phyloP scores from a whole-genome alignment of 305 asterid genomes.

The Lippia alba region DNA sequence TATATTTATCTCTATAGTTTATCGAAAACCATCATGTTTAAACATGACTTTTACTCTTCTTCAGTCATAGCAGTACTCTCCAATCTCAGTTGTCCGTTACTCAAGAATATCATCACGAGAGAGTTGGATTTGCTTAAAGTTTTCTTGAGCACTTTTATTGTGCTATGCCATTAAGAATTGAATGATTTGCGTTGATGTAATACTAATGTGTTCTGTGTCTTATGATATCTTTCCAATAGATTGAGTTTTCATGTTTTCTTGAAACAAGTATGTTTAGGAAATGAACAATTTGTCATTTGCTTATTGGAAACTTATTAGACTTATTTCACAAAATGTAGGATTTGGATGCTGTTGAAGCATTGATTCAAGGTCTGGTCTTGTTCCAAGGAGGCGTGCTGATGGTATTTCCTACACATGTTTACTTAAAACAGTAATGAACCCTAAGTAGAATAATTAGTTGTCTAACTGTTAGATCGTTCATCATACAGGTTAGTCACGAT shows the following conservation, averaged over 20 bases:
- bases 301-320: slow-evolving; percentile 8
- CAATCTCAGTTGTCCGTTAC: not conserved
- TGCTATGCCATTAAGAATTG: too few species aligned
- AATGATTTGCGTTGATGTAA: too few species aligned
- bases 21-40: too few species aligned
- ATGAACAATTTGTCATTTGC: not conserved
- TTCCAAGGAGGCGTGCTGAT: slow-evolving; percentile 98
- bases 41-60: too few species aligned
- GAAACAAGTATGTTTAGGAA: not conserved
- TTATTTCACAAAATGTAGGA: slow-evolving; percentile 55
- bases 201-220: not conserved
- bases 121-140: not conserved
- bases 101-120: not conserved
- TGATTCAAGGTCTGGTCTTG: slow-evolving; percentile 94
- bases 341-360: slow-evolving; percentile 96
- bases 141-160: too few species aligned
- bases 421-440: not conserved
- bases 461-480: slow-evolving; percentile 26
- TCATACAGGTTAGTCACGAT: slow-evolving; percentile 88
- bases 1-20: not conserved
- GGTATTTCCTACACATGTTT: slow-evolving; percentile 51
- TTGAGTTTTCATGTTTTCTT: not conserved
- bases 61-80: not conserved
- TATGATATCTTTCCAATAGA: not conserved
- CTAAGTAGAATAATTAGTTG: not conserved